phyloP scores from a whole-genome alignment of 345 rosid genomes.

The Pseudoturritis turrita region DNA sequence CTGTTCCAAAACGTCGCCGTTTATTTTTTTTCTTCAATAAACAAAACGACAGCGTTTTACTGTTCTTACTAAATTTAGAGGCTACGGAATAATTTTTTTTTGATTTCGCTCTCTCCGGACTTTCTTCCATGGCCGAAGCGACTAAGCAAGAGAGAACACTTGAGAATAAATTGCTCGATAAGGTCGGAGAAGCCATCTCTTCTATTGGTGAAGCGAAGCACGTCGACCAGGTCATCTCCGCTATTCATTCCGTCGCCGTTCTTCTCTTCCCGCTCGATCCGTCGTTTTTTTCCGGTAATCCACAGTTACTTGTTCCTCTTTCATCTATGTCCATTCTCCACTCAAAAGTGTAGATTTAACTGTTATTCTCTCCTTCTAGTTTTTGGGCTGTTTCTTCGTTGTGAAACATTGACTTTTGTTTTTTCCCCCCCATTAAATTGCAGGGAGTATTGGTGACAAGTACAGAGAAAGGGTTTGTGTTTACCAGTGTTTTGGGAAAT shows the following conservation, averaged over 20 bases:
- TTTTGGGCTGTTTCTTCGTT: background rate
- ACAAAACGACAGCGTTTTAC: background rate
- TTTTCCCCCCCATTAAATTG: slow-evolving; percentile 9
- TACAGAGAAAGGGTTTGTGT: slow-evolving; percentile 53
- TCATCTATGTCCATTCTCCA: background rate
- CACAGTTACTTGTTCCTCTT: background rate
- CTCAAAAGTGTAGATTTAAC: background rate
- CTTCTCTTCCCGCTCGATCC: slow-evolving; percentile 72
- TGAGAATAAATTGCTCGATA: slow-evolving; percentile 41
- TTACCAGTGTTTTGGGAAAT: background rate
- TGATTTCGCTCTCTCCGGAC: background rate
- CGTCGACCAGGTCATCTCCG: slow-evolving; percentile 64
- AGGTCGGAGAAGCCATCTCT: slow-evolving; percentile 53
- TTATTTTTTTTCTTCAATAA: background rate
- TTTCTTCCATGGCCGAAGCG: slow-evolving; percentile 30
- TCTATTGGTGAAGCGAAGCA: slow-evolving; percentile 54
- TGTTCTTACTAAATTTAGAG: background rate
- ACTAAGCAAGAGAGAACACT: slow-evolving; percentile 8
- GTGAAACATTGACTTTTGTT: background rate
- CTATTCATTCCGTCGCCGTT: slow-evolving; percentile 71
- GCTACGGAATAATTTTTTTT: background rate
- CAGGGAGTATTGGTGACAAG: slow-evolving; percentile 50
- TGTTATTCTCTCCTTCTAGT: background rate
- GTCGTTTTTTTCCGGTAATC: slow-evolving; percentile 50
- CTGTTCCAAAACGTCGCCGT: background rate